Conservation (phyloP, 345 rosid genomes). For the Jatropha curcas region DNA sequence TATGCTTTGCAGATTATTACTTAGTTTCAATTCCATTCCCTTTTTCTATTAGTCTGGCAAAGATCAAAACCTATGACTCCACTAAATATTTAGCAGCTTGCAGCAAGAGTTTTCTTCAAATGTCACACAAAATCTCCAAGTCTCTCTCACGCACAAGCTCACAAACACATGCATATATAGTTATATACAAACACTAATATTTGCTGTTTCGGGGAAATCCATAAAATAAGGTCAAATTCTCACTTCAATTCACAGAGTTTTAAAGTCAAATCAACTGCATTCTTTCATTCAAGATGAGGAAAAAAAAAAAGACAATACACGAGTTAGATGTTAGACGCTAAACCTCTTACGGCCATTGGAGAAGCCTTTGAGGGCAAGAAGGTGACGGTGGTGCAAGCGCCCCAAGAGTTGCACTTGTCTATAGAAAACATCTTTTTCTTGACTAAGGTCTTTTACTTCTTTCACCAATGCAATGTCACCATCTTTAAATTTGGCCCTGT, state of each 20-base stretch:
- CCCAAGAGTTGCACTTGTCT: conserved; percentile 74
- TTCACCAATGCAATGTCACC: conserved; percentile 71
- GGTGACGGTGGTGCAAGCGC: conserved; percentile 87
- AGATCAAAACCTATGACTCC: too few species aligned
- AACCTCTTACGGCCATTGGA: conserved; percentile 72
- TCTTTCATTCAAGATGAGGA: too few species aligned
- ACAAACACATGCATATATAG: background rate
- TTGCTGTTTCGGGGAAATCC: too few species aligned
- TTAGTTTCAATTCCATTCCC: too few species aligned
- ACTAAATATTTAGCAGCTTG: too few species aligned
- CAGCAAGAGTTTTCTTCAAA: too few species aligned
- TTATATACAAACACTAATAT: background rate
- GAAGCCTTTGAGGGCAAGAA: conserved; percentile 84
- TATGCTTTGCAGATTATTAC: too few species aligned
- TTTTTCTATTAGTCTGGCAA: too few species aligned
- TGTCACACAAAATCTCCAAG: background rate
- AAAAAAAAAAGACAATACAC: background rate
- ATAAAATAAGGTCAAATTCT: background rate
- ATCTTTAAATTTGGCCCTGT: conserved; percentile 68
- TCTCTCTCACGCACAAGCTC: background rate
- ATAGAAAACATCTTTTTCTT: conserved; percentile 53
- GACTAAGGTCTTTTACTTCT: conserved; percentile 54
- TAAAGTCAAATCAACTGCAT: background rate
- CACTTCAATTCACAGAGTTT: background rate
- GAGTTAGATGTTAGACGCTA: background rate